phyloP scores from a whole-genome alignment of 371 early-diverging fungal species.

The Syncephalastrum sp. region DNA sequence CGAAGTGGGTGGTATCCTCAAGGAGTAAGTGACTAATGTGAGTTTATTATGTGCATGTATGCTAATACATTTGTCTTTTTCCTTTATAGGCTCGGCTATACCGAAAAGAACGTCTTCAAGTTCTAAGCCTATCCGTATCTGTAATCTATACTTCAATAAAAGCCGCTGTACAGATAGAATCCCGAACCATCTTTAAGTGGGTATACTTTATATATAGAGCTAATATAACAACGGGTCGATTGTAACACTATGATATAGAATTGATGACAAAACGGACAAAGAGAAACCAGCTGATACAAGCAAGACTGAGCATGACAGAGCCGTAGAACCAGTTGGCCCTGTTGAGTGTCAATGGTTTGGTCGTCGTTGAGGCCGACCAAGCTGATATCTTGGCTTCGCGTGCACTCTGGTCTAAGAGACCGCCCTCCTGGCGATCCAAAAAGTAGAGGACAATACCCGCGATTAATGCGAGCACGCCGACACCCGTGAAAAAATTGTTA shows the following conservation, averaged over 20 bases:
- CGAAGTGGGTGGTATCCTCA: conserved; percentile 75
- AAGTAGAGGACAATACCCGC: conserved; percentile 43
- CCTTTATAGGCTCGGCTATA: conserved; percentile 65
- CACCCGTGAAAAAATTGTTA: conserved; percentile 48
- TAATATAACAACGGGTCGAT: neutral
- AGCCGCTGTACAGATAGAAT: no score
- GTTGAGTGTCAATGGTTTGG: neutral
- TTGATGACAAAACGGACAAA: conserved; percentile 11
- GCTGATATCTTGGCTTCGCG: conserved; percentile 1
- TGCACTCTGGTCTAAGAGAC: conserved; percentile 6
- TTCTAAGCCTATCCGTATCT: conserved; percentile 56
- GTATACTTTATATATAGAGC: neutral
- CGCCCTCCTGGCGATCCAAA: conserved; percentile 15
- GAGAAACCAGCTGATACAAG: conserved; percentile 11
- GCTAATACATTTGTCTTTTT: neutral
- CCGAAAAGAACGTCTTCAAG: conserved; percentile 81
- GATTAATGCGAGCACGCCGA: conserved; percentile 39
- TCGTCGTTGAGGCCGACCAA: neutral
- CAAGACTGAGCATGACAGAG: conserved; percentile 5
- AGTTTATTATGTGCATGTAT: neutral
- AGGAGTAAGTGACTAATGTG: conserved; percentile 47
- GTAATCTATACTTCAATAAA: neutral
- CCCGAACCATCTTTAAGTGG: neutral
- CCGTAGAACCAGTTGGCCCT: conserved; percentile 14
- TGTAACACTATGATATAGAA: conserved; percentile 1